Evolutionary conservation across 176 grass and related monocot genomes (phyloP), one percentile per base, ranked within the genome.

Genomic region (Urochloa ruziziensis): DNA sequence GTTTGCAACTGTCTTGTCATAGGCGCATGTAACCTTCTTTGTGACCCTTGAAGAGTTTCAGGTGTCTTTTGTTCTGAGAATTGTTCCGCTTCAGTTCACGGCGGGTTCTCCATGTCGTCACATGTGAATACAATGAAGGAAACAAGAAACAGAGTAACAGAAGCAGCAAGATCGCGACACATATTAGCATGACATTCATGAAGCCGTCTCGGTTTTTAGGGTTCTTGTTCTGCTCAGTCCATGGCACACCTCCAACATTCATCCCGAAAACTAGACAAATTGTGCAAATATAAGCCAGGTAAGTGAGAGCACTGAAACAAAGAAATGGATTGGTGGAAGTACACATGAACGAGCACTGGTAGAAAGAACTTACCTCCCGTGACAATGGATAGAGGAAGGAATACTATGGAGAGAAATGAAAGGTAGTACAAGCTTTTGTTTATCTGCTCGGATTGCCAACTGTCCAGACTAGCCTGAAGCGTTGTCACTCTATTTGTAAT

Each of bases 391-490:
- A 97, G 84, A 80, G 95, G 95, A 67, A 97, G 95, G 74, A 97
- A 94, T 77, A 97, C 69, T 56, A 97, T 94, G 60, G 95, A 97
- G 42, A 97, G 86, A 56, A 97, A 93, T 14, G 95, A 97, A 77
- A 94, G 92, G 62, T 94, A 97, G 57, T 97, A 97, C 25, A 97
- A 56, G 83, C 91, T 97, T 60, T 89, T 92, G 74, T 94, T 97
- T 78, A 97, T 97, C 74, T 97, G 92, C 79, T 97, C 95, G 0
- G 95, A 87, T 84, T 97, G 92, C 95, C 95, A 97, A 47, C 95
- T 97, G 67, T 97, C 92, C 14, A 97, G 95, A 60, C 95, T 94
- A 77, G 95, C 92, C 79, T 97, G 92, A 62, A 97, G 87, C 7
- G 92, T 91, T 47, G 90, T 89, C 44, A 97, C 92, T 80, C 92